Evolutionary conservation across 2,329 filamentous ascomycete species (phyloP), one percentile per base, ranked within the genome.

Genomic region (Ascochyta koolunga): DNA sequence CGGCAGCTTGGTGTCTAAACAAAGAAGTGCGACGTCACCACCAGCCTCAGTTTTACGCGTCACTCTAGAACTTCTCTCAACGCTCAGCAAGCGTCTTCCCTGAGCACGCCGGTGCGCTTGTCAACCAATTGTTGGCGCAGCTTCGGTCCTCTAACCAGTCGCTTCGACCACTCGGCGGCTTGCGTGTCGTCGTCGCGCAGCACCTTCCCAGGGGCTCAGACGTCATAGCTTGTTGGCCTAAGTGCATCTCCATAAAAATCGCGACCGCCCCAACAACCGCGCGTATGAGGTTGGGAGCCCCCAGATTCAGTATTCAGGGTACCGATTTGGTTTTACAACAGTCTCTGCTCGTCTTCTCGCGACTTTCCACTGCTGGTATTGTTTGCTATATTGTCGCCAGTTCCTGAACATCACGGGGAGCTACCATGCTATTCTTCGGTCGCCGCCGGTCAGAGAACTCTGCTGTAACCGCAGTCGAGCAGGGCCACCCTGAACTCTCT

Each of bases 401-500:
- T 19, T 39, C 38, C 47, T 46, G 38, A 29, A 47, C 27, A 42
- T 1, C 25, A 42, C 41, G 50, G 44, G 50, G 35, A 18, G 13
- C 31, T 22, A 45, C 43, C 9, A 64, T 65, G 67, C 41, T 46
- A 37, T 58, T 72, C 54, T 72, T 70, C 58, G 55, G 54, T 41
- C 68, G 66, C 40, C 64, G 60, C 29, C 50, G 53, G 32, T 67
- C 59, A 32, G 40, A 61, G 48, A 47, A 64, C 54, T 61, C 64
- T 35, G 57, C 51, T 29, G 55, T 64, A 40, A 60, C 64, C 9
- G 56, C 55, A 9, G 56, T 54, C 24, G 47, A 56, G 47, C 41
- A 42, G 8, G 24, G 40, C 45, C 50, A 56, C 18, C 67, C 68
- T 6, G 67, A 71, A 35, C 68, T 75, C 42, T 68, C 67, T 4